Percentiles rank a stretch among this genome's conserved stretches.
Evolutionary conservation across 129 eudicot genomes (phyloP).

Genomic region (Helianthus tuberosus): DNA sequence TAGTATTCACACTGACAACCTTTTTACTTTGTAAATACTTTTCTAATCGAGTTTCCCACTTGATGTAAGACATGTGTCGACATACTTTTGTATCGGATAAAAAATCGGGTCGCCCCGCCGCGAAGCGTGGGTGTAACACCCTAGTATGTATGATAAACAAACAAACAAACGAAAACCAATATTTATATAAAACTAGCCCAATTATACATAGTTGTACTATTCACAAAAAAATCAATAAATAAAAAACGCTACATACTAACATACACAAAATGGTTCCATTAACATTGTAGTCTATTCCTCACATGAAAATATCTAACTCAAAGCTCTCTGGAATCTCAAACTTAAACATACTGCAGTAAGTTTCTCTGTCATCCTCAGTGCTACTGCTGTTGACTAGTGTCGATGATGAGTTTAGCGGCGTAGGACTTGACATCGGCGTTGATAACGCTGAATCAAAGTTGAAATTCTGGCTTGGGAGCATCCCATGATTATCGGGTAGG

Average conservation of each 20-base stretch:
- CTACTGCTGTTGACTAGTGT: conserved; percentile 46
- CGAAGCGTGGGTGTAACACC: too few relatives aligned
- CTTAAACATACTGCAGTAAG: conserved; percentile 71
- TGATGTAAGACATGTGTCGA: too few relatives aligned
- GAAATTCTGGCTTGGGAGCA: conserved; percentile 38
- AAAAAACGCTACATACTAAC: conserved; percentile 11
- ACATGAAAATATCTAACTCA: conserved; percentile 73
- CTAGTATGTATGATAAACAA: too few relatives aligned
- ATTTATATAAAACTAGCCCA: conserved; percentile 23
- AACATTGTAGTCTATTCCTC: conserved; percentile 22
- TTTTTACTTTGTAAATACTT: too few relatives aligned
- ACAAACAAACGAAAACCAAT: not conserved
- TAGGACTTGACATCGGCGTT: conserved; percentile 57
- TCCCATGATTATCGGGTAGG: conserved; percentile 19
- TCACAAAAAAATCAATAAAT: conserved; percentile 27
- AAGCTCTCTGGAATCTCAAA: conserved; percentile 84
- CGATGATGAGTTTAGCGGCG: conserved; percentile 54
- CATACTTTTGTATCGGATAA: too few relatives aligned
- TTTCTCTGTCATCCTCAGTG: conserved; percentile 66
- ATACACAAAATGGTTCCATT: conserved; percentile 27
- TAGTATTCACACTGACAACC: too few relatives aligned
- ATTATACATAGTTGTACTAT: conserved; percentile 30
- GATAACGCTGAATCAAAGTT: conserved; percentile 51
- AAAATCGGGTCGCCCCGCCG: too few relatives aligned
- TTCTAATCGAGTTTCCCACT: too few relatives aligned